Conservation (phyloP, 2,329 filamentous ascomycete species). For the Microdochium nivale region DNA sequence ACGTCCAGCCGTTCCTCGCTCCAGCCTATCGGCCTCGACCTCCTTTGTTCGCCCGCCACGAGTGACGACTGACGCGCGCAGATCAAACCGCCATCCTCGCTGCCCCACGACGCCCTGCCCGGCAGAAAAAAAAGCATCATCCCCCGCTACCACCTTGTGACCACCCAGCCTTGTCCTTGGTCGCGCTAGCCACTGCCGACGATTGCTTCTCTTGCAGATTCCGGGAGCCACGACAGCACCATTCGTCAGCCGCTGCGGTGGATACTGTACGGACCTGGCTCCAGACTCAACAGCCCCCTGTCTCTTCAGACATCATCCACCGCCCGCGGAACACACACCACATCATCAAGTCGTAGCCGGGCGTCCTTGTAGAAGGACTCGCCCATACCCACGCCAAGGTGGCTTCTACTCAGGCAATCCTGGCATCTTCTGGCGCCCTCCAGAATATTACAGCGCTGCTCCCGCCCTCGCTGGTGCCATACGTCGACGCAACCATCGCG, state of each 20-base stretch:
- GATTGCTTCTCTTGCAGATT: not conserved
- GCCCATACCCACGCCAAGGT: slow-evolving; percentile 41
- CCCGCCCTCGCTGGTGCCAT: slow-evolving; percentile 36
- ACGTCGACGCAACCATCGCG: slow-evolving; percentile 43
- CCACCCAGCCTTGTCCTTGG: not conserved
- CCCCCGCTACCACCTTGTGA: not conserved
- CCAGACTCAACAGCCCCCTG: not conserved
- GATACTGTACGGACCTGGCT: not conserved
- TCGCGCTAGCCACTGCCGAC: not conserved
- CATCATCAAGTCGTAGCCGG: slow-evolving; percentile 12
- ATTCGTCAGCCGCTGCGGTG: not conserved
- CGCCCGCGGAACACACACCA: slow-evolving; percentile 4
- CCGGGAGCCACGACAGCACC: not conserved
- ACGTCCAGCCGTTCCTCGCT: no score
- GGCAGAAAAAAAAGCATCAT: not conserved
- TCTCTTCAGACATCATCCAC: slow-evolving; percentile 1
- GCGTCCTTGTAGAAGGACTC: slow-evolving; percentile 30
- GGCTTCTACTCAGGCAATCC: slow-evolving; percentile 48
- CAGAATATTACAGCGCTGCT: slow-evolving; percentile 47
- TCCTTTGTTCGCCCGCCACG: no score
- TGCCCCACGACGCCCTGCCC: not conserved
- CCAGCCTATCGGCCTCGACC: no score
- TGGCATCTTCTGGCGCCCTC: slow-evolving; percentile 56
- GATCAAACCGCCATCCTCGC: not conserved
- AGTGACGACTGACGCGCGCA: not conserved